Base-by-base conservation (phyloP, 345 rosid genomes). In the Tarenaya hassleriana region DNA sequence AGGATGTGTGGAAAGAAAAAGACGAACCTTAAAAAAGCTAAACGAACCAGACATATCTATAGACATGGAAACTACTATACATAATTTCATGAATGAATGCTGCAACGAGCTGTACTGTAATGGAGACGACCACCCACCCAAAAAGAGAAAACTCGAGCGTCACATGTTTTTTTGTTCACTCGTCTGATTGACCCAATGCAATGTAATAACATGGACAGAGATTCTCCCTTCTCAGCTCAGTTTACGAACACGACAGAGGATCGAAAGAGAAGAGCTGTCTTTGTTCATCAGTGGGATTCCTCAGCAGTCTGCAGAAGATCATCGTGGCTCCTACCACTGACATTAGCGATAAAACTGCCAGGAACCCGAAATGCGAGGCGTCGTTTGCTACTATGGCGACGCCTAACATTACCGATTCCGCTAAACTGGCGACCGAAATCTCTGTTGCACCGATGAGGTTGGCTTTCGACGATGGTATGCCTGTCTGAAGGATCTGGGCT, bases 401-500 rank as follows among this genome's bases (percentile, higher is more conserved):
- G 52, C 94, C 95, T 24, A 91, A 64, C 95, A 91, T 91, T 47
- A 81, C 41, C 1, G 90, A 87, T 70, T 87, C 96, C 0, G 96
- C 96, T 71, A 87, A 69, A 58, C 98, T 91, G 0, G 96, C 98
- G 8, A 87, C 79, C 35, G 98, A 81, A 47, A 87, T 71, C 73
- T 91, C 96, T 10, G 95, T 91, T 6, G 81, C 77, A 32, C 88
- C 98, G 1, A 87, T 91, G 41, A 91, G 95, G 59, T 91, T 91
- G 29, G 92, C 98, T 69, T 91, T 91, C 16, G 90, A 79, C 7
- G 89, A 79, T 14, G 98, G 96, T 46, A 77, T 84, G 21, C 96
- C 98, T 0, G 96, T 84, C 70, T 92, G 98, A 57, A 91, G 96
- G 61, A 91, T 91, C 77, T 91, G 98, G 12, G 89, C 87, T 37